phyloP scores from a whole-genome alignment of 73 alveolate species.

The Chromera velia region DNA sequence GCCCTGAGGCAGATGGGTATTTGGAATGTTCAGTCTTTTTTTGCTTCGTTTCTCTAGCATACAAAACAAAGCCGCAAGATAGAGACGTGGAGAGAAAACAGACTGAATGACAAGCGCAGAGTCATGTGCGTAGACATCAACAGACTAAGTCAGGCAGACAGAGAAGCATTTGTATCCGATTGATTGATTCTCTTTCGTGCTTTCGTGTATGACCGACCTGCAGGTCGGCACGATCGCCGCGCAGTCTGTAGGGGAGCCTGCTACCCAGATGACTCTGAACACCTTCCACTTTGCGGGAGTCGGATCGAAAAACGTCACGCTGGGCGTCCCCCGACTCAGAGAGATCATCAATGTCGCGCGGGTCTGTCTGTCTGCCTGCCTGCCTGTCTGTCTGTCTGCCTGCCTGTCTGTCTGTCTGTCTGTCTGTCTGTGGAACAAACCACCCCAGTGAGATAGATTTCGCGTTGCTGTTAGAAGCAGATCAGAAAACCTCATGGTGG shows the following conservation, averaged over 20 bases:
- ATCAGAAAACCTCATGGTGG: too few relatives aligned
- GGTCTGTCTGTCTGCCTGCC: too few relatives aligned
- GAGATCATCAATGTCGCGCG: slow-evolving; percentile 94
- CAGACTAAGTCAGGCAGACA: not conserved
- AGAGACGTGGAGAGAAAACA: not conserved
- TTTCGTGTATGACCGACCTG: not conserved
- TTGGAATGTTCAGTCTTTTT: too few relatives aligned
- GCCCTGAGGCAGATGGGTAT: too few relatives aligned
- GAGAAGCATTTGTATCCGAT: too few relatives aligned
- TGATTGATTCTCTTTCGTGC: not conserved
- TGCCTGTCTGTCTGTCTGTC: too few relatives aligned
- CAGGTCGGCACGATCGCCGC: slow-evolving; percentile 84
- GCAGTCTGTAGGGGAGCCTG: slow-evolving; percentile 94
- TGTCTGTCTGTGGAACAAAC: too few relatives aligned
- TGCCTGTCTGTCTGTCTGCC: too few relatives aligned
- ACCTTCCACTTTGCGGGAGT: slow-evolving; percentile 98
- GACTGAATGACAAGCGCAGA: not conserved
- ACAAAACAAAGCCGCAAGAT: not conserved
- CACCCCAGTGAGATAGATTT: too few relatives aligned
- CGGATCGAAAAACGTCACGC: slow-evolving; percentile 91
- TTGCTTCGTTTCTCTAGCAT: not conserved
- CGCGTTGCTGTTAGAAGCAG: too few relatives aligned
- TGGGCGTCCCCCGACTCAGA: slow-evolving; percentile 95
- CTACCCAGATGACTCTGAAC: slow-evolving; percentile 95
- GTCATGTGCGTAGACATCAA: not conserved